Evolutionary conservation across 2,329 filamentous ascomycete species (phyloP).

Genomic region (Dactylellina haptotyla): DNA sequence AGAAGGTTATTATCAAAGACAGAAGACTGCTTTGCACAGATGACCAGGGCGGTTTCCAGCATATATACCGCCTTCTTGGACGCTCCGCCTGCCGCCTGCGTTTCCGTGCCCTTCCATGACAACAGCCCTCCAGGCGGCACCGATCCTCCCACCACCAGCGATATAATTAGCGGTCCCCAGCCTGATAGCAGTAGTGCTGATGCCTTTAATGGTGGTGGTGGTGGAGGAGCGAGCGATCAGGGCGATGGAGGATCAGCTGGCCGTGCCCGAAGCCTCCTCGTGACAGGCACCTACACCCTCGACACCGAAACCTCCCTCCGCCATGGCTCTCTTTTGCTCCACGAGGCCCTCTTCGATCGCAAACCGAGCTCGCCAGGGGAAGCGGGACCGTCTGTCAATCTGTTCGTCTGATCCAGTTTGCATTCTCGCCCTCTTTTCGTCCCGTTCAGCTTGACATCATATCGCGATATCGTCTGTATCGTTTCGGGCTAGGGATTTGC

Average conservation of each 20-base stretch:
- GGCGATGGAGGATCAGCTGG: slow-evolving; percentile 44
- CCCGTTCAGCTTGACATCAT: not conserved
- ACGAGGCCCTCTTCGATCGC: slow-evolving; percentile 25
- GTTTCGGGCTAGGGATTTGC: slow-evolving; percentile 3
- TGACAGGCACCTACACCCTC: slow-evolving; percentile 54
- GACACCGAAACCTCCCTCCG: slow-evolving; percentile 46
- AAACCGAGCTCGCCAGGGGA: not conserved
- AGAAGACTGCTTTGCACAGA: slow-evolving; percentile 1
- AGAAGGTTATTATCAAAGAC: not conserved
- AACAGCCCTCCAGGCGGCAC: not conserved
- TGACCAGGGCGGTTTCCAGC: slow-evolving; percentile 37
- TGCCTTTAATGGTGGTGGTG: slow-evolving; percentile 1
- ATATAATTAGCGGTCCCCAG: not conserved
- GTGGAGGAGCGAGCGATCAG: slow-evolving; percentile 6
- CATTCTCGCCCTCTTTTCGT: not conserved
- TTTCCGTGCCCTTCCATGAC: slow-evolving; percentile 48
- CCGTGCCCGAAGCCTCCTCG: slow-evolving; percentile 36
- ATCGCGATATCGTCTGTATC: not conserved
- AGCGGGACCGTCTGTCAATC: not conserved
- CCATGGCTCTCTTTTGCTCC: slow-evolving; percentile 39
- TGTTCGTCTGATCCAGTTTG: slow-evolving; percentile 44
- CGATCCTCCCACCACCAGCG: not conserved
- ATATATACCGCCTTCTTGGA: slow-evolving; percentile 50
- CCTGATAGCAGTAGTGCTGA: not conserved
- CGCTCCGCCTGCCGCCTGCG: slow-evolving; percentile 49